Evolutionary conservation across 106 monocot species (phyloP), one percentile per base, ranked within the genome.

Genomic region (Hemerocallis citrina): DNA sequence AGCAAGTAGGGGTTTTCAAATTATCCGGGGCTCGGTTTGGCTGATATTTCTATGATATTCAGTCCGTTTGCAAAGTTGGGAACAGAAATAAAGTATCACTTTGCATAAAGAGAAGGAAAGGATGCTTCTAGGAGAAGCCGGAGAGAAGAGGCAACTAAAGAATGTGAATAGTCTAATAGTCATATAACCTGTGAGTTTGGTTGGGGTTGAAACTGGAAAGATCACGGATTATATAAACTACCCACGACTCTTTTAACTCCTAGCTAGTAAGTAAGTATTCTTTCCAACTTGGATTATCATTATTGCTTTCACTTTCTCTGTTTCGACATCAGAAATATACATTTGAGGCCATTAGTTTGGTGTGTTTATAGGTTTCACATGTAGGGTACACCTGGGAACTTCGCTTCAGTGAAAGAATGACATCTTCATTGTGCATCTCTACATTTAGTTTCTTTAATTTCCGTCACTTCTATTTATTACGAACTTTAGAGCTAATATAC

Each of bases 131-230:
- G 59, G 4, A 12, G 59, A 8, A 58, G 22, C 32, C 57, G 6
- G 57, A 35, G 37, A 17, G 9, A 39, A 39, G 37, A 59, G 59
- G 59, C 27, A 12, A 59, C 23, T 39, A 25, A 59, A 12, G n/a
- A n/a, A n/a, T 35, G 34, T 57, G 34, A 35, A 11, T 0, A 25
- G 24, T 24, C 24, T 10, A 6, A 49, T 8, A 35, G n/a, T n/a
- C n/a, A n/a, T n/a, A n/a, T n/a, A n/a, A 57, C 57, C 34, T 35
- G 57, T 57, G 57, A 57, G 29, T n/a, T 36, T 22, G 37, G 22
- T 40, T 40, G 36, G 5, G 23, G 57, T 35, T 14, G 19, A 47
- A 47, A 22, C 23, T 47, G 47, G 47, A 27, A 13, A 11, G 14
- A 10, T 50, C 50, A 50, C 50, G 50, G 50, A 50, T 13, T n/a